Conservation (phyloP, 164 flowering plant species). For the Berberis thunbergii region DNA sequence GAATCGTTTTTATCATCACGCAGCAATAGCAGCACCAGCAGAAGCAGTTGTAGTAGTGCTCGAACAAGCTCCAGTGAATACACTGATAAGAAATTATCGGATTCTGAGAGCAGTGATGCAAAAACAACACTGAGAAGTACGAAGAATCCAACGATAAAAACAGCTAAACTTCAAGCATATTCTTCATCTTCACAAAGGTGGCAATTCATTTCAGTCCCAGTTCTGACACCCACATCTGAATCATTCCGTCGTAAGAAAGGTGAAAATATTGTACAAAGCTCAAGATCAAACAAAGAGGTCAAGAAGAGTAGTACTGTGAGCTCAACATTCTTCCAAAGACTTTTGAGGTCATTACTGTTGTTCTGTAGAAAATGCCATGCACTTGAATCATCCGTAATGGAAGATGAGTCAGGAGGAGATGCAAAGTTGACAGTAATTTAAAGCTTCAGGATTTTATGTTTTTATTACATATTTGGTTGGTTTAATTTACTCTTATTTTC, state of each 20-base stretch:
- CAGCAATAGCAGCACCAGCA: constrained; percentile 58
- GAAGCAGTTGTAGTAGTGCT: constrained; percentile 49
- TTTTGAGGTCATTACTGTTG: constrained; percentile 35
- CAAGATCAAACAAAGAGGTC: constrained; percentile 8
- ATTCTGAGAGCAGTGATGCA: constrained; percentile 4
- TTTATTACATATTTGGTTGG: too few species aligned
- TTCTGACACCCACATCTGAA: constrained; percentile 19
- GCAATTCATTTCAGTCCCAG: constrained; percentile 48
- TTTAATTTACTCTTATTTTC: too few species aligned
- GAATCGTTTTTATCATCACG: constrained; percentile 47
- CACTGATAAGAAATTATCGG: constrained; percentile 20
- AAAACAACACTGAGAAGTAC: constrained; percentile 7
- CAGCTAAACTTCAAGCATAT: constrained; percentile 18
- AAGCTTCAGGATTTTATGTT: too few species aligned
- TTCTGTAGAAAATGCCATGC: constrained; percentile 65
- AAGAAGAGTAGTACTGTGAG: constrained; percentile 1
- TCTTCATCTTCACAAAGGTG: constrained; percentile 34
- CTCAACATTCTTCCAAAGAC: constrained; percentile 26
- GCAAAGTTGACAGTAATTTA: not conserved
- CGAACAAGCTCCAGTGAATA: constrained; percentile 39
- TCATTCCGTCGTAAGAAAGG: constrained; percentile 9
- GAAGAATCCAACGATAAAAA: constrained; percentile 2
- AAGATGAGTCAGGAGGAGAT: constrained; percentile 1
- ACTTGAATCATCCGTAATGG: constrained; percentile 34
- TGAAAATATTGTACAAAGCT: constrained; percentile 5